Percentiles rank a stretch among this genome's conserved stretches.
Conservation (phyloP, 179 eudicot species). For the Nepenthes alata region DNA sequence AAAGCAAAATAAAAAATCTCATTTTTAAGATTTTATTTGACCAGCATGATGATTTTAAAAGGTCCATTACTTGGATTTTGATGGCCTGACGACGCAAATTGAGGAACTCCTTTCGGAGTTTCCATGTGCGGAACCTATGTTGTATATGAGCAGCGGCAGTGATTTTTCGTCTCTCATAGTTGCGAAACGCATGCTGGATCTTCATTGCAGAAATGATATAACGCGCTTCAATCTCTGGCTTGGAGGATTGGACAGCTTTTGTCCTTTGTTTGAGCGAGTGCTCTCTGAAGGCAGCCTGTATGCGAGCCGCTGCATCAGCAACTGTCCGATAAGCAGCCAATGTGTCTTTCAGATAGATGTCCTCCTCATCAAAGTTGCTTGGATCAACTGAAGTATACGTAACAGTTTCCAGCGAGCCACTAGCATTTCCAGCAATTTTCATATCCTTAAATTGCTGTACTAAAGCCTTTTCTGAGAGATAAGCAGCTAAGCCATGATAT, state of each 20-base stretch:
- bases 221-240: slow-evolving; percentile 64
- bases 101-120: slow-evolving; percentile 62
- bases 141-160: slow-evolving; percentile 79
- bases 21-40: no score
- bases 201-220: slow-evolving; percentile 80
- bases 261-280: slow-evolving; percentile 51
- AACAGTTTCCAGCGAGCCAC: slow-evolving; percentile 58
- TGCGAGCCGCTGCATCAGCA: slow-evolving; percentile 95
- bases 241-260: slow-evolving; percentile 28
- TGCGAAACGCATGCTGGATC: slow-evolving; percentile 85
- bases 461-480: slow-evolving; percentile 80
- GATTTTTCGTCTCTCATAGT: slow-evolving; percentile 41
- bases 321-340: slow-evolving; percentile 87
- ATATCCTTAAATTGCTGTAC: slow-evolving; percentile 72
- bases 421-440: slow-evolving; percentile 77
- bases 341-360: slow-evolving; percentile 59
- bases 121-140: slow-evolving; percentile 77
- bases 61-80: slow-evolving; percentile 62
- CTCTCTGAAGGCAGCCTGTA: slow-evolving; percentile 80
- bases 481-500: slow-evolving; percentile 75
- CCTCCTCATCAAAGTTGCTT: slow-evolving; percentile 46
- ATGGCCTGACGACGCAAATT: slow-evolving; percentile 66
- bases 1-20: no score
- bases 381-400: slow-evolving; percentile 19
- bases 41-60: background rate